Base-by-base conservation (phyloP, 2,329 filamentous ascomycete species). In the Xylariaceae sp. region DNA sequence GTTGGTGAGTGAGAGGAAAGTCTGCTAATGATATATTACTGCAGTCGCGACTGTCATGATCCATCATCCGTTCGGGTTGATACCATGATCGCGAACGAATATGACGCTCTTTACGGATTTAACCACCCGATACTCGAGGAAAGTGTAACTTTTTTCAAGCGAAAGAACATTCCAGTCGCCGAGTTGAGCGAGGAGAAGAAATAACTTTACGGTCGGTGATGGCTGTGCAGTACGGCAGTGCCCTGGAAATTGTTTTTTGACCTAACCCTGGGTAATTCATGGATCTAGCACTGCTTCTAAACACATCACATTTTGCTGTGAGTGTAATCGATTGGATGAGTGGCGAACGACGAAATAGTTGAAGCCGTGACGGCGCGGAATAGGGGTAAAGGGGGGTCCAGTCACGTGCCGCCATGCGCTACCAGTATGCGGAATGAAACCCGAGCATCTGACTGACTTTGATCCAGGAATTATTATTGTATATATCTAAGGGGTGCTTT, bases 81-180 rank as follows among this genome's bases (percentile, higher is more conserved):
- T 6, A 34, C 39, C 9, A 66, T 65, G 63, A 30, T 66, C 15
- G n/a, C 48, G 5, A 34, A 61, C 4, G 59, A 63, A 39, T 66
- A 66, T 17, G 35, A 51, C 2, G 17, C 35, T 13, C n/a, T 64
- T 15, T 11, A 15, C 3, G 44, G 62, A 4, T 30, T 17, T 8
- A 11, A 35, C 4, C 52, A 57, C 7, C 23, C 23, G 13, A 52
- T 8, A 23, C 35, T 53, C 8, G 23, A n/a, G n/a, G 13, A 11
- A 9, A 11, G 30, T n/a, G 13, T 4, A 35, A 5, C 11, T 52
- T 4, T 51, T 34, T 42, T 10, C 37, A 42, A 42, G 37, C 37
- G 37, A 4, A 42, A 9, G 37, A 9, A 9, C 37, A 13, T 42
- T 13, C 9, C 9, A 42, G 37, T 10, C 13, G 37, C 37, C 13